Conservation (phyloP, 495 filamentous ascomycete genomes). For the Daldinia vernicosa region DNA sequence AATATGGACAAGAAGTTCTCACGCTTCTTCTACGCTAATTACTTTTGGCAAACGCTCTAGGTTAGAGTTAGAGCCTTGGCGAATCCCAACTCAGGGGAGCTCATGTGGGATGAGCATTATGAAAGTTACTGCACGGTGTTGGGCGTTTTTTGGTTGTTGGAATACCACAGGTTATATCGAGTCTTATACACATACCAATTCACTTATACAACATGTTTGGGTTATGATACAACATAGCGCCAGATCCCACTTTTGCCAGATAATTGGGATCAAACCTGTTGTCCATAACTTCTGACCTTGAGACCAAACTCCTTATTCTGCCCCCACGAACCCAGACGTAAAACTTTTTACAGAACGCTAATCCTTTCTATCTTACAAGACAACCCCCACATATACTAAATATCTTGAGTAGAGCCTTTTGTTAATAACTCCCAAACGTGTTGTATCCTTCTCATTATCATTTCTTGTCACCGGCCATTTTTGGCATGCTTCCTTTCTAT, state of each 20-base stretch:
- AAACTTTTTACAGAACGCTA: constrained; percentile 8
- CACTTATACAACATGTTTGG: not conserved
- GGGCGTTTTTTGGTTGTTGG: constrained; percentile 26
- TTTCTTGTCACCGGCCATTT: constrained; percentile 5
- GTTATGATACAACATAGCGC: constrained; percentile 1
- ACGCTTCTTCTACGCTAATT: constrained; percentile 91
- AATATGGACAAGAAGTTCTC: constrained; percentile 94
- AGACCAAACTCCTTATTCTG: not conserved
- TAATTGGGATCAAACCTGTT: not conserved
- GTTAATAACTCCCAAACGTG: not conserved
- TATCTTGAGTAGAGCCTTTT: not conserved
- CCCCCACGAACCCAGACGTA: not conserved
- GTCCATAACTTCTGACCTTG: constrained; percentile 11
- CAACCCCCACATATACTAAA: not conserved
- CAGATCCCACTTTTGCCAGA: not conserved
- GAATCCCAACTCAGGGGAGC: not conserved
- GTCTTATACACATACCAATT: not conserved
- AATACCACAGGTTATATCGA: constrained; percentile 33
- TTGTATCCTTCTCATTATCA: not conserved
- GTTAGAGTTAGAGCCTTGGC: constrained; percentile 39
- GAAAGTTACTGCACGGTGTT: constrained; percentile 23
- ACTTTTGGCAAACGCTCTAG: constrained; percentile 93
- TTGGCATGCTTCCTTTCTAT: constrained; percentile 21
- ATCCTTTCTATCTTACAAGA: constrained; percentile 10
- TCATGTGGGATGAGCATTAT: constrained; percentile 12